Evolutionary conservation across 75 land plant genomes (phyloP).

Genomic region (Cunninghamia lanceolata): DNA sequence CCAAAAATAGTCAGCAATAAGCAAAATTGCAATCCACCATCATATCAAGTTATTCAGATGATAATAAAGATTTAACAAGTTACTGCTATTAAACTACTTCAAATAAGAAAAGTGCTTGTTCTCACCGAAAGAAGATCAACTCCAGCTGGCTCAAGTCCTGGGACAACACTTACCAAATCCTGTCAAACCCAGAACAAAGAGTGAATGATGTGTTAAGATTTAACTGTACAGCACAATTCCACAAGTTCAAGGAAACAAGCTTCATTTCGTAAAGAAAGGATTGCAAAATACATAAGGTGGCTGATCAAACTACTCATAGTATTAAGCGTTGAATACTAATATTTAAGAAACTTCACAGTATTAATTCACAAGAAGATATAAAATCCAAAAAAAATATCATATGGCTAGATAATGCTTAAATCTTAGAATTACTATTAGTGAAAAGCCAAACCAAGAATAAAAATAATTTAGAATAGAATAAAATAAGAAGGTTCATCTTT

Average conservation of each 20-base stretch:
- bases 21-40: neutral
- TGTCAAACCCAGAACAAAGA: slow-evolving; percentile 25
- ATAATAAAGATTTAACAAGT: neutral
- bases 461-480: neutral
- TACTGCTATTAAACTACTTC: neutral
- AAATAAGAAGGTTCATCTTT: neutral
- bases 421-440: neutral
- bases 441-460: neutral
- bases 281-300: neutral
- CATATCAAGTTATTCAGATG: neutral
- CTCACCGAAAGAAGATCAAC: slow-evolving; percentile 85
- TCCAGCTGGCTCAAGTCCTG: slow-evolving; percentile 77
- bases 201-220: neutral
- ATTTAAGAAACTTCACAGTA: neutral
- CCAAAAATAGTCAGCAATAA: neutral
- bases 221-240: neutral
- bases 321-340: neutral
- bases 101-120: slow-evolving; percentile 3
- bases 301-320: neutral
- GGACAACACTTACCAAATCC: slow-evolving; percentile 70
- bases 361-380: neutral
- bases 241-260: neutral
- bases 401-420: neutral
- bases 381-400: neutral
- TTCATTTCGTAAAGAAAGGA: neutral